Base-by-base conservation (phyloP, 2,329 filamentous ascomycete genomes). In the Aspergillus pseudonomiae region DNA sequence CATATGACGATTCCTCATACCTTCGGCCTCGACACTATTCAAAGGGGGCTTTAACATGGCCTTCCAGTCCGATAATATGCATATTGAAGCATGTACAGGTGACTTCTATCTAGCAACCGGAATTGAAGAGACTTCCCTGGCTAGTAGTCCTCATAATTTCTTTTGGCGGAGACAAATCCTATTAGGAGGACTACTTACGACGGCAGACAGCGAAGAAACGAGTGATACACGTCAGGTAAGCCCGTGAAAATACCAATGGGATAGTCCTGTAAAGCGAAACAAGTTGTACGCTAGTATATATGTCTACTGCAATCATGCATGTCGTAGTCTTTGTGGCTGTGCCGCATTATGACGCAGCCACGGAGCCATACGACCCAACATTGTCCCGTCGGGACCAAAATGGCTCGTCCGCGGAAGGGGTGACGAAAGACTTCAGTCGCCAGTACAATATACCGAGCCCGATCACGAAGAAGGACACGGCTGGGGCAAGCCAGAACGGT, bases 131-230 rank as follows among this genome's bases (percentile, higher is more conserved):
- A 9, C 19, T 3, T 36, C 6, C 34, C 14, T 36, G 0, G 16
- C 6, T 3, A 16, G 12, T 36, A 36, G 34, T 6, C 16, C 6
- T 36, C 6, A 36, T 1, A 4, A 16, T 11, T 36, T 5, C 4
- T 41, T 41, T n/a, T 3, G 7, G 7, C 39, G 6, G 9, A n/a
- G 3, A 41, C 3, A n/a, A 19, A 3, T 41, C 7, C 16, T 10
- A 9, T 41, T 7, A 41, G 0, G 39, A 6, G 16, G 34, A 12
- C 16, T 9, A 41, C 39, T n/a, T 41, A 41, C 0, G 1, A 41
- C 14, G 0, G 34, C 16, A 24, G 0, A 36, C 14, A 3, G 34
- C 14, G 0, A 16, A 6, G 7, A 41, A n/a, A n/a, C 19, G 1
- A 4, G 2, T 1, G 14, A 4, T 19, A n/a, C 34, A 41, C 6